These are phyloP conservation scores for Austroboletus novae-zelandiae DNA, from an alignment of 1,284 basidiomycete genomes.

Conservation along the genomic window DNA sequence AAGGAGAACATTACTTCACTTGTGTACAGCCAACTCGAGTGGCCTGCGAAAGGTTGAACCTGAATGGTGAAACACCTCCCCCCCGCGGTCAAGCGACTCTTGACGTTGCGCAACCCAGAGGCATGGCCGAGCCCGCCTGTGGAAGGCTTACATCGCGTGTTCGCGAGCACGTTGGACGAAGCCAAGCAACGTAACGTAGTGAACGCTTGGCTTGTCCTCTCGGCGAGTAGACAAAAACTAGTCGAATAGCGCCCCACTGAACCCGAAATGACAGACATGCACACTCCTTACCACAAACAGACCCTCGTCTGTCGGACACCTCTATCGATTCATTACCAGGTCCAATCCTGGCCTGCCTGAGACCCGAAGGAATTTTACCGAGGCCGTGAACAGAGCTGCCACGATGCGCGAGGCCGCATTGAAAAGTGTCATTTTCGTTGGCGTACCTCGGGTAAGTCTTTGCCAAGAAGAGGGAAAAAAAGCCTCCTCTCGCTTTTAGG, in stretches of 20 bases:
- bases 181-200: conserved; percentile 65
- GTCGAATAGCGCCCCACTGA: conserved; percentile 16
- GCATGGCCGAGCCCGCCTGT: conserved; percentile 59
- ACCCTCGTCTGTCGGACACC: conserved; percentile 72
- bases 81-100: conserved; percentile 64
- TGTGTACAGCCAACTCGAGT: too few relatives aligned
- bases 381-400: conserved; percentile 68
- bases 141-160: conserved; percentile 51
- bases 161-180: conserved; percentile 58
- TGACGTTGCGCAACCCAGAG: conserved; percentile 67
- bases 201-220: conserved; percentile 81
- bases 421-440: conserved; percentile 92
- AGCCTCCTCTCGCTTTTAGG: conserved; percentile 5
- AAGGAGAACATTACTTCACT: too few relatives aligned
- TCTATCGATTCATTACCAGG: conserved; percentile 76
- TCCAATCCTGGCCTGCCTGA: conserved; percentile 42
- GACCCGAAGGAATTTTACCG: conserved; percentile 44
- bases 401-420: conserved; percentile 91
- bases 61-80: conserved; percentile 45
- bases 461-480: background rate
- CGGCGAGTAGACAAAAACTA: conserved; percentile 46
- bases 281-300: conserved; percentile 82
- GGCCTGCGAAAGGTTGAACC: background rate
- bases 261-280: conserved; percentile 60
- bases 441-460: conserved; percentile 74